Evolutionary conservation across 73 alveolate species (phyloP).

Genomic region (Tetrahymena thermophila): DNA sequence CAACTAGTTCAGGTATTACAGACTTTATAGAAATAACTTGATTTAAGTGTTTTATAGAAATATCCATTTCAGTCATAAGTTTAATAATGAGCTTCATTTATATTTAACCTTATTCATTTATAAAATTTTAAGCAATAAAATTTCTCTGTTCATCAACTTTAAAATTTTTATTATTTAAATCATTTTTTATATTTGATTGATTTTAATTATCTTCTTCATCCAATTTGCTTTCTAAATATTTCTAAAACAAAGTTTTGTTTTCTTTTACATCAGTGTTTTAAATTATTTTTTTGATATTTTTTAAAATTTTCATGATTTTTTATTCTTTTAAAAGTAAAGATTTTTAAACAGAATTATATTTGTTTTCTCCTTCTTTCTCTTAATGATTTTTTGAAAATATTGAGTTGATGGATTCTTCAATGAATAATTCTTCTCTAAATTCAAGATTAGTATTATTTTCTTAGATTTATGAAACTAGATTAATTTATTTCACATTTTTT

Average conservation of each 20-base stretch:
- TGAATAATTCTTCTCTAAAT: neutral
- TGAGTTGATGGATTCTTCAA: neutral
- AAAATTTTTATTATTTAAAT: no score
- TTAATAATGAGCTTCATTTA: neutral
- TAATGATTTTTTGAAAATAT: neutral
- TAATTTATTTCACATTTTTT: neutral
- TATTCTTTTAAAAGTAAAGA: neutral
- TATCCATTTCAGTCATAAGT: neutral
- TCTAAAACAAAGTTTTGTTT: no score
- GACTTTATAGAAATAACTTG: neutral
- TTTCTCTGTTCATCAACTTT: neutral
- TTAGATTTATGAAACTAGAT: neutral
- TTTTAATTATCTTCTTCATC: neutral
- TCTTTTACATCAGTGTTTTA: neutral
- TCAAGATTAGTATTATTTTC: neutral
- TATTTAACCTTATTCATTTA: neutral
- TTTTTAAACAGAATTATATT: neutral
- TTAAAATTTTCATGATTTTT: no score
- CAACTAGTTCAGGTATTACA: neutral
- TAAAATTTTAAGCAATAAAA: neutral
- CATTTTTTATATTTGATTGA: no score
- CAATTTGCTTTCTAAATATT: neutral
- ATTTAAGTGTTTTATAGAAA: neutral
- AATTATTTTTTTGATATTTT: no score
- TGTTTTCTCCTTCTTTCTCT: no score